Base-by-base conservation (phyloP, 1,139 yeast genomes). In the Kodamaea suecica region DNA sequence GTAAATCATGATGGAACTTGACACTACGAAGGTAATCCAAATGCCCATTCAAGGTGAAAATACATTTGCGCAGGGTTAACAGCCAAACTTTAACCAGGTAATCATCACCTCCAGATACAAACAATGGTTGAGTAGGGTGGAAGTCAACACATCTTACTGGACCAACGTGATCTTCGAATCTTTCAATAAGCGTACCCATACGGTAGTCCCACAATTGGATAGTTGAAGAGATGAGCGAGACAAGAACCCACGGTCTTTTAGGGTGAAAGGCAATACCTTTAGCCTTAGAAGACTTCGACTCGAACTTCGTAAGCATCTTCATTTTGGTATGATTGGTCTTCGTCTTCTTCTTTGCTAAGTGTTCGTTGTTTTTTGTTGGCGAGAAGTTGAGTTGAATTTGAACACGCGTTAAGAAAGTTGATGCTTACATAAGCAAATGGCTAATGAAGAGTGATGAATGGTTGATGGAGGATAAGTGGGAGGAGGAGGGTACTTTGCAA, bases 201-300 rank as follows among this genome's bases (percentile, higher is more conserved):
- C 99, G 81, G 65, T 94, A 94, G 62, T 94, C 99, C 99, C 99
- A 94, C 46, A 92, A 73, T 63, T 92, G 98, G 58, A 92, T 90
- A 13, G 96, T 87, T 20, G 96, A 87, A 16, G 96, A 85, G 62
- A 90, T 95, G 45, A 94, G 74, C 4, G 97, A 88, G 24, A 92
- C 97, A 51, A 94, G 73, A 36, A 87, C 86, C 97, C 98, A 94
- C 36, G 99, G 97, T 59, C 95, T 73, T 47, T 81, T 84, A 35
- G 98, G 97, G 61, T 94, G 99, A 65, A 94, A 92, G 39, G 98
- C 97, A 54, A 94, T 88, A 45, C 97, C 97, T 66, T 94, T 94
- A 36, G 97, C 97, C 75, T 98, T 76, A 37, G 97, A 87, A 49
- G 97, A 90, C 76, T 94, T 94, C 55, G 97, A 88, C 70, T 94